Evolutionary conservation across 2,329 filamentous ascomycete species (phyloP), one percentile per base, ranked within the genome.

Genomic region (Colletotrichum sp.): DNA sequence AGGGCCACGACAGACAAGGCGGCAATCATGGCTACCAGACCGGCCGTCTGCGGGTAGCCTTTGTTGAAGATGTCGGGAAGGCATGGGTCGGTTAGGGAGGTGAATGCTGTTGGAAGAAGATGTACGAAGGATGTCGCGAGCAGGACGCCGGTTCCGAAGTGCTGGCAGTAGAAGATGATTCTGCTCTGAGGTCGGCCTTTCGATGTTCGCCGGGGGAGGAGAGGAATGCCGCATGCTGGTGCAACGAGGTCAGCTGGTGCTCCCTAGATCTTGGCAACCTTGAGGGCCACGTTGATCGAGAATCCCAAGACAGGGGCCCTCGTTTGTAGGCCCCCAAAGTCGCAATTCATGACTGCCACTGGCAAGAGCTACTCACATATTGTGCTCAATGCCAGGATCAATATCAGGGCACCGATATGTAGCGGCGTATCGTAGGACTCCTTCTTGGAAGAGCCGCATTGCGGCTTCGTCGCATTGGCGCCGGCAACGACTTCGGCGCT

Each of bases 101-200:
- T 83, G 79, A 94, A 94, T 1, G 93, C 93, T 30, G 91, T 94
- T 70, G 91, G 93, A 6, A 94, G 89, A 15, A 94, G 88, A 85
- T 96, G 94, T 30, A 96, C 94, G 80, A 97, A 97, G 71, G 95
- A 94, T 2, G 95, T 97, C 13, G 95, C 94, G 77, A 97, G 93
- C n/a, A 97, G 87, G 24, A 97, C 95, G 75, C 95, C 95, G 2
- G 95, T 97, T 80, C 95, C 94, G 78, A 95, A 94, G 85, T 95
- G 94, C 78, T 94, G 91, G 80, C 92, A 93, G 77, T 93, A 86
- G 82, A 94, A 93, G 77, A 94, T 88, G 79, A 94, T 88, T 26
- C 83, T 88, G 77, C 88, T 88, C 68, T 93, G 92, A 70, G 90
- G 89, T 67, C 87, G 89, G 71, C 92, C 88, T 65, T 88, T 88